A percentile compares a stretch with the other conserved stretches of the same genome.
phyloP scores from a whole-genome alignment of 495 filamentous ascomycete genomes.

The Penicillium turbatum region DNA sequence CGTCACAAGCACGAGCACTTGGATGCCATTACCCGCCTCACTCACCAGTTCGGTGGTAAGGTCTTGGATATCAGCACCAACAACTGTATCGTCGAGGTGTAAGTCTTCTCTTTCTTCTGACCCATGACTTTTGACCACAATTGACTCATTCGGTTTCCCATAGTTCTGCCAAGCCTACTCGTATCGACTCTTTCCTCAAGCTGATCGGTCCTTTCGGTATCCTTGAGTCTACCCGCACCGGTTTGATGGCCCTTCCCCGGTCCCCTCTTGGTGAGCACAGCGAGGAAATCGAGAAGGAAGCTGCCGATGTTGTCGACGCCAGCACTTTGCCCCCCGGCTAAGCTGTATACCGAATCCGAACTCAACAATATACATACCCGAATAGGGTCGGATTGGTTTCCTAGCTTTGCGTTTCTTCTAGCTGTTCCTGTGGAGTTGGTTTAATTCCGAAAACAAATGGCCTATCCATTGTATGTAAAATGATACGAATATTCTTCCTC shows the following conservation, averaged over 20 bases:
- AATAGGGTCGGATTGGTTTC: constrained; percentile 21
- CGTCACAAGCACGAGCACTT: constrained; percentile 97
- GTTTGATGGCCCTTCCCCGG: constrained; percentile 93
- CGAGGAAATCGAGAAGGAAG: constrained; percentile 74
- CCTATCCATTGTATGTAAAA: constrained; percentile 6
- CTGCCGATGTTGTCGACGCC: constrained; percentile 86
- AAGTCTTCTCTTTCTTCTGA: constrained; percentile 39
- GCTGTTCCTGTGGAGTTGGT: constrained; percentile 10
- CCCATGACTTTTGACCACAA: not conserved
- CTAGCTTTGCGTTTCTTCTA: constrained; percentile 13
- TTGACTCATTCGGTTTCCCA: not conserved
- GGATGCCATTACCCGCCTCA: constrained; percentile 86
- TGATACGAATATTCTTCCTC: constrained; percentile 2
- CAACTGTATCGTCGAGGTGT: constrained; percentile 98
- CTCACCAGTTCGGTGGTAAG: constrained; percentile 97
- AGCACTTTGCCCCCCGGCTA: constrained; percentile 92
- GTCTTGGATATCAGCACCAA: constrained; percentile 95
- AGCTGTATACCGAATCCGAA: constrained; percentile 19
- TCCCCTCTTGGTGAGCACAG: constrained; percentile 74
- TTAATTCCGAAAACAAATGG: constrained; percentile 3
- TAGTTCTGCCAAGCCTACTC: constrained; percentile 84
- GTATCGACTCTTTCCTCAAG: constrained; percentile 98
- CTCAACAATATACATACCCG: constrained; percentile 23
- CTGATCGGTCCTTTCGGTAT: constrained; percentile 94
- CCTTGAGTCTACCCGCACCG: constrained; percentile 87